Conservation (phyloP, 257 asterid species). For the Nemophila menziesii region DNA sequence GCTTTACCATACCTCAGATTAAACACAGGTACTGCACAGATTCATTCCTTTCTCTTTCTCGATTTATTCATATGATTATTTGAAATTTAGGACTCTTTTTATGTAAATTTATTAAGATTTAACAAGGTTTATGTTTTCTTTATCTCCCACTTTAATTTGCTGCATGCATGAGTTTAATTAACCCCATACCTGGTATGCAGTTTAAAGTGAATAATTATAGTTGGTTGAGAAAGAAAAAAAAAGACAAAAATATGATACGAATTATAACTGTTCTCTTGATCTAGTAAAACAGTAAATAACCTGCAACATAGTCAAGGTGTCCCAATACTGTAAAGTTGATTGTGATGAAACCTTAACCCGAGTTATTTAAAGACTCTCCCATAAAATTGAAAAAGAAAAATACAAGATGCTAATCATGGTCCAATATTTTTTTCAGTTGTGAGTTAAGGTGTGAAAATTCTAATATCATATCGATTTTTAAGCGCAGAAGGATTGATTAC, state of each 20-base stretch:
- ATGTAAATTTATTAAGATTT: neutral
- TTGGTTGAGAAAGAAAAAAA: too few species aligned
- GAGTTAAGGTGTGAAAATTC: neutral
- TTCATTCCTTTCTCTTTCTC: neutral
- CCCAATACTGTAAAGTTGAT: too few species aligned
- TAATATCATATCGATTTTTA: too few species aligned
- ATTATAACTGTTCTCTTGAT: too few species aligned
- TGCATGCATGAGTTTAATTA: neutral
- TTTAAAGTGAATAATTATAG: too few species aligned
- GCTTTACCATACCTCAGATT: neutral
- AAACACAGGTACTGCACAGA: conserved; percentile 12
- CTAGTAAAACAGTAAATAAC: too few species aligned
- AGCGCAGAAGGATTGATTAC: too few species aligned
- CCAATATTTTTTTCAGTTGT: neutral
- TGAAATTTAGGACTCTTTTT: neutral
- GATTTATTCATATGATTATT: neutral
- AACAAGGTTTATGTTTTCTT: neutral
- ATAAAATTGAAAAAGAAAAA: too few species aligned
- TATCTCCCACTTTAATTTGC: neutral
- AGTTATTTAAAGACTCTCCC: too few species aligned
- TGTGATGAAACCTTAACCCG: too few species aligned
- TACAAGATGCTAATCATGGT: neutral
- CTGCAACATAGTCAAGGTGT: too few species aligned
- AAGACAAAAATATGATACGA: too few species aligned
- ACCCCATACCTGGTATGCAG: neutral